Evolutionary conservation across 2,329 filamentous ascomycete species (phyloP), one percentile per base, ranked within the genome.

Genomic region (Metarhizium robertsii): DNA sequence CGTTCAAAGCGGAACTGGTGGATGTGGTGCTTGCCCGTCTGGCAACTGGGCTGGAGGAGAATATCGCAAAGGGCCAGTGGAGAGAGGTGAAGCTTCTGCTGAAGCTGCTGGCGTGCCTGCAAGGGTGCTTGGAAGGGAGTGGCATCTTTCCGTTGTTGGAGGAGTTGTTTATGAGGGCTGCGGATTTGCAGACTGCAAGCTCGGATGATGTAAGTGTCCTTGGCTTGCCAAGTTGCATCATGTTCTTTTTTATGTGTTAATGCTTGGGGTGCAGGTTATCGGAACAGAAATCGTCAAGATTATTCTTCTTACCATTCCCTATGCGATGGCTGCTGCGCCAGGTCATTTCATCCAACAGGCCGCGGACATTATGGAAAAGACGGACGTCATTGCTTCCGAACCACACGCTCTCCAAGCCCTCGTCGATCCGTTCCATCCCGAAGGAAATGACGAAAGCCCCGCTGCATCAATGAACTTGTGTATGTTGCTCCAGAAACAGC

Each of bases 271-370:
- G 20, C 40, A 85, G 80, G 85, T 81, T 0, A 81, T 86, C 59
- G 83, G 83, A 51, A 85, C 95, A 46, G 94, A 97, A 73, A 81
- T 99, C 38, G 91, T 96, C 69, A 97, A 96, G 73, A 92, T 96
- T 63, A 96, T 99, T 61, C 83, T 97, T 48, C 83, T 96, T 51
- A 96, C 92, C 0, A 88, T 99, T 57, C 92, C 94, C 0, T 99
- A 97, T 69, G 79, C 90, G 54, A 85, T 96, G 79, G 83, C 86
- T 10, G 84, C 88, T 2, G 82, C 86, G 0, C 86, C 88, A 3
- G 77, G 79, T 3, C 83, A 84, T 52, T 85, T 87, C 65, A 83
- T 86, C 62, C 79, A 87, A 61, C 88, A 88, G 66, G 91, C 90
- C 2, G 79, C 80, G 1, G 85, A 88, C 50, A 77, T 97, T 53